Conservation (phyloP, 257 asterid species). For the Salvia hispanica region DNA sequence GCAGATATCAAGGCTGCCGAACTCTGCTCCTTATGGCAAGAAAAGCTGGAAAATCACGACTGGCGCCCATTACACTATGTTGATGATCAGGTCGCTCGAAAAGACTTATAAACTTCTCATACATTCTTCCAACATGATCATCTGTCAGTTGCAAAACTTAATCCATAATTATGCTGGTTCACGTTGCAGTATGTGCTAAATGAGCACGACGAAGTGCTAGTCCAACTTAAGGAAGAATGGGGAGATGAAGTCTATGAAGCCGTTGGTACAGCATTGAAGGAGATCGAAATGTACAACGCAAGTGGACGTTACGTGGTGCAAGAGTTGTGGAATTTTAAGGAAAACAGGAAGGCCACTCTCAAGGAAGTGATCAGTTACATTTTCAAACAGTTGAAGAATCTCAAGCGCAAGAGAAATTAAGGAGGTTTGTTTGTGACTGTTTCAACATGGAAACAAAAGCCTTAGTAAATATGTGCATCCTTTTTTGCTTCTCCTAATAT, state of each 20-base stretch:
- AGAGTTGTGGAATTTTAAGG: slow-evolving; percentile 63
- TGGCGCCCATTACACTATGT: slow-evolving; percentile 69
- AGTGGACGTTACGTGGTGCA: slow-evolving; percentile 55
- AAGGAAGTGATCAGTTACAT: slow-evolving; percentile 49
- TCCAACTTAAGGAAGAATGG: slow-evolving; percentile 51
- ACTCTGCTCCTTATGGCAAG: slow-evolving; percentile 74
- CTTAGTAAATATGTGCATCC: background rate
- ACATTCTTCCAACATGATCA: background rate
- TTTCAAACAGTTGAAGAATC: slow-evolving; percentile 37
- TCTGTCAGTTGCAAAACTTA: background rate
- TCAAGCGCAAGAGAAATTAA: slow-evolving; percentile 48
- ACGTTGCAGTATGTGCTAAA: slow-evolving; percentile 34
- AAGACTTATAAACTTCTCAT: background rate
- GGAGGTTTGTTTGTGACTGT: background rate
- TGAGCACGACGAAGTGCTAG: slow-evolving; percentile 51
- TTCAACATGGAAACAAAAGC: background rate
- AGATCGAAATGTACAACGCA: slow-evolving; percentile 48
- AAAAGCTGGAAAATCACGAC: slow-evolving; percentile 41
- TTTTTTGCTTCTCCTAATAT: no score
- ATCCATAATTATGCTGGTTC: background rate
- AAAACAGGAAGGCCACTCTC: slow-evolving; percentile 50
- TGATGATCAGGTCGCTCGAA: slow-evolving; percentile 42
- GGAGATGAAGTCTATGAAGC: slow-evolving; percentile 44
- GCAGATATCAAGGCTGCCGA: slow-evolving; percentile 55
- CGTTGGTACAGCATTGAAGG: slow-evolving; percentile 41